These are phyloP conservation scores for Borovskyia barvae DNA, from an alignment of 208 protist genomes.

Conservation along the genomic window DNA sequence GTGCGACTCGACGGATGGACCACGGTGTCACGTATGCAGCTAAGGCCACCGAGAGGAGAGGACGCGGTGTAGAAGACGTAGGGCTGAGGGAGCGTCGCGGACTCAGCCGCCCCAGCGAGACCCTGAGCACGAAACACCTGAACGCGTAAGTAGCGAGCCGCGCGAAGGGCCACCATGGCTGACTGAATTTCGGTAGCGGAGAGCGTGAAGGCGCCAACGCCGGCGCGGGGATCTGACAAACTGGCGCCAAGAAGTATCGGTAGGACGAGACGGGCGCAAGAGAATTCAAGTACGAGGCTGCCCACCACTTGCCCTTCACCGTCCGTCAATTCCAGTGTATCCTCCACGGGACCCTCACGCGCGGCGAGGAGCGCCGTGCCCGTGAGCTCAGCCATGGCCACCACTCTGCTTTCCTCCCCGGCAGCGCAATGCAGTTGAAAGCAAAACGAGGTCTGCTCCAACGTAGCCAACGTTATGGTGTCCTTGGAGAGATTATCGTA, in stretches of 20 bases:
- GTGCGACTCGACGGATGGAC: slow-evolving; percentile 41
- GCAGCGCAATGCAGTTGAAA: slow-evolving; percentile 69
- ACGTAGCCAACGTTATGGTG: slow-evolving; percentile 43
- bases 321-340: slow-evolving; percentile 45
- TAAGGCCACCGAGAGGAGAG: slow-evolving; percentile 30
- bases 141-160: slow-evolving; percentile 61
- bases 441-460: slow-evolving; percentile 59
- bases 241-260: slow-evolving; percentile 55
- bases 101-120: slow-evolving; percentile 18
- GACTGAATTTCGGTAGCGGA: slow-evolving; percentile 37
- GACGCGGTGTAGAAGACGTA: slow-evolving; percentile 87
- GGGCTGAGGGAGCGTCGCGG: slow-evolving; percentile 40
- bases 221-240: slow-evolving; percentile 5
- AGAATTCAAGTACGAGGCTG: slow-evolving; percentile 47
- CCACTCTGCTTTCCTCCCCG: slow-evolving; percentile 32
- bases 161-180: slow-evolving; percentile 65
- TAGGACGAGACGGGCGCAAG: slow-evolving; percentile 56
- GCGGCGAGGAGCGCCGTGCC: slow-evolving; percentile 51
- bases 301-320: slow-evolving; percentile 46
- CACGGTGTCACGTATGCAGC: slow-evolving; percentile 71
- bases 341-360: slow-evolving; percentile 43
- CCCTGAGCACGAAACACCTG: slow-evolving; percentile 66
- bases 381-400: slow-evolving; percentile 78
- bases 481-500: slow-evolving; percentile 62
- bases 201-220: slow-evolving; percentile 12